Base-by-base conservation (phyloP, 805 yeast species). In the Isabelozyma rhagii region DNA sequence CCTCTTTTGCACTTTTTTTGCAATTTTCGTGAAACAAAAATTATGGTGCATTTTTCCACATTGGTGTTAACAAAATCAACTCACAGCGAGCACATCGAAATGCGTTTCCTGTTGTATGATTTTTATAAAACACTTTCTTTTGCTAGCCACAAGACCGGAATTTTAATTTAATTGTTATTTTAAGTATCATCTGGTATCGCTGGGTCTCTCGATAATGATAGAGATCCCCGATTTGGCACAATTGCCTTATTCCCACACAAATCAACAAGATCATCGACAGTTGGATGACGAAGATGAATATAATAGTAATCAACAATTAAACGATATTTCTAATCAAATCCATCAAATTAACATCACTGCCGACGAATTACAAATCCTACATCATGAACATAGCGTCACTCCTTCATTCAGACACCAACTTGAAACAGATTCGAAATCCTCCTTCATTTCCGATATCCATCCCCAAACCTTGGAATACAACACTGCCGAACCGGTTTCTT, bases 191-290 rank as follows among this genome's bases (percentile, higher is more conserved):
- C 25, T 2, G 25, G 25, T 21, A 21, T 21, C 25, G 5, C 25
- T 21, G 25, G 25, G 2, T 21, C 25, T 1, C 25, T 21, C 5
- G 6, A 21, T 21, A 21, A 74, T 74, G 79, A 74, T 74, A 49
- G 78, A 74, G 52, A 74, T 74, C 38, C 79, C 79, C 7, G 72
- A 70, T 52, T 62, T 74, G 54, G 75, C 71, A 36, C 70, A 68
- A 21, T 47, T 58, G 50, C 48, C 49, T 29, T 47, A 55, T 40
- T 39, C 61, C 46, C 46, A 34, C 18, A 44, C 36, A 31, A 31
- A 31, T n/a, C 44, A 41, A 27, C 44, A 41, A 41, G 44, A 31
- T 13, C 36, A 31, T 31, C 36, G 36, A 31, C 36, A 31, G 27
- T 18, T 25, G 29, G 45, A 25, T 13, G 39, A 18, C 9, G 45